A percentile compares a stretch with the other conserved stretches of the same genome.
phyloP scores from a whole-genome alignment of 345 rosid species.

The Linum tenue region DNA sequence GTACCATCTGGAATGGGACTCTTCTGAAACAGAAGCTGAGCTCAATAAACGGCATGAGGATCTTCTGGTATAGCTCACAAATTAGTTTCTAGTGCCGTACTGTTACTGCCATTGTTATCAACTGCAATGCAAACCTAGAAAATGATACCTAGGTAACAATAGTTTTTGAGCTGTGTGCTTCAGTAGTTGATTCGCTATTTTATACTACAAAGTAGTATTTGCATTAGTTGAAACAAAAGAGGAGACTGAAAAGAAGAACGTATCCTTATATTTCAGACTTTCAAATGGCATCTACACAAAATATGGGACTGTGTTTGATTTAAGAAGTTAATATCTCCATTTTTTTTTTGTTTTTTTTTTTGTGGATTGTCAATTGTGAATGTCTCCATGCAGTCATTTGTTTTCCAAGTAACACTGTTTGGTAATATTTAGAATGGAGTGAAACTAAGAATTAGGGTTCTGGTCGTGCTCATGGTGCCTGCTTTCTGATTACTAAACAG shows the following conservation, averaged over 20 bases:
- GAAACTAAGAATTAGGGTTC: too few species aligned
- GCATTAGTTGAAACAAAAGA: neutral
- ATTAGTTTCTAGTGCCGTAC: conserved; percentile 9
- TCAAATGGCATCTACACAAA: too few species aligned
- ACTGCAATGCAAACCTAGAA: neutral
- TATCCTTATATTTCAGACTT: too few species aligned
- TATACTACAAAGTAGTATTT: neutral
- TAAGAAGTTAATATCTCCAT: too few species aligned
- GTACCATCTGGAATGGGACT: conserved; percentile 68
- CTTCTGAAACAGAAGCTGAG: conserved; percentile 77
- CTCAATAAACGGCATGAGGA: conserved; percentile 81
- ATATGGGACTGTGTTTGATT: too few species aligned
- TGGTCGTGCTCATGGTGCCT: too few species aligned
- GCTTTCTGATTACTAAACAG: too few species aligned
- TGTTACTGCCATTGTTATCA: neutral
- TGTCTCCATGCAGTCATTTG: too few species aligned
- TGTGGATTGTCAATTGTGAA: too few species aligned
- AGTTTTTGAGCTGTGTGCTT: neutral
- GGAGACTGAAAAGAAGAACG: neutral
- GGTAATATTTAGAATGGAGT: too few species aligned
- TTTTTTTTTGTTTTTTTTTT: too few species aligned
- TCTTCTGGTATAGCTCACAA: conserved; percentile 46
- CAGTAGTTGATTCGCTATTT: neutral
- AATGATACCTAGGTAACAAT: conserved; percentile 1
- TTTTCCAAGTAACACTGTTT: too few species aligned